Base-by-base conservation (phyloP, 2,329 filamentous ascomycete species). In the Colletotrichum cuscutae region DNA sequence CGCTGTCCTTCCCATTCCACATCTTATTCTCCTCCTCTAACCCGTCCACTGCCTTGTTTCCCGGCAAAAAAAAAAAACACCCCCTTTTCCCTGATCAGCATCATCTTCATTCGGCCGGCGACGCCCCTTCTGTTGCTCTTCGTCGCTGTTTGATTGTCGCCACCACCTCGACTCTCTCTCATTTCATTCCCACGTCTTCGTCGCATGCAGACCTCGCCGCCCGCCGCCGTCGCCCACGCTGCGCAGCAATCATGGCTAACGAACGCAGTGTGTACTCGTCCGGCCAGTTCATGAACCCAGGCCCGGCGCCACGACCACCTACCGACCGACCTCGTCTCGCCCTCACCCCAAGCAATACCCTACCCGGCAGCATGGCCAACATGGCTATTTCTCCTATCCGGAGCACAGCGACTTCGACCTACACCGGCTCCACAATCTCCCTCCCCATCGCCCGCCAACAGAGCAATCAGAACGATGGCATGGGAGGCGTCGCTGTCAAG, bases 221-320 rank as follows among this genome's bases (percentile, higher is more conserved):
- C 28, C 42, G 68, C 32, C 63, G 60, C 53, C 49, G 30, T 70
- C 65, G 62, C 65, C 61, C 60, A 57, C 58, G 64, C 67, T 65
- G 71, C 71, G 61, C 52, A 69, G 30, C 77, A 71, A 80, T 71
- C 65, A 79, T 79, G 77, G 73, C 74, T 73, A 76, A 77, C 74
- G 64, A 76, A 70, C 78, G 74, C 78, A 91, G 89, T 80, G 83
- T 88, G 77, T 92, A 91, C 80, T 84, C 88, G 54, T 85, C 86
- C 76, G 89, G 87, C 78, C 90, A 91, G 82, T 98, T 98, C 86
- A 97, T 98, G 94, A 98, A 98, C 83, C 95, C 97, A 75, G 95
- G 97, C 76, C 96, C 97, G 78, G 96, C 97, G 77, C 97, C 97
- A 76, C 93, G 94, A 79, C 96, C 97, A 74, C 97, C 96, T 24